Percentiles rank a stretch among this genome's conserved stretches.
Conservation (phyloP, 352 stramenopile species). For the Plasmopara muralis region DNA sequence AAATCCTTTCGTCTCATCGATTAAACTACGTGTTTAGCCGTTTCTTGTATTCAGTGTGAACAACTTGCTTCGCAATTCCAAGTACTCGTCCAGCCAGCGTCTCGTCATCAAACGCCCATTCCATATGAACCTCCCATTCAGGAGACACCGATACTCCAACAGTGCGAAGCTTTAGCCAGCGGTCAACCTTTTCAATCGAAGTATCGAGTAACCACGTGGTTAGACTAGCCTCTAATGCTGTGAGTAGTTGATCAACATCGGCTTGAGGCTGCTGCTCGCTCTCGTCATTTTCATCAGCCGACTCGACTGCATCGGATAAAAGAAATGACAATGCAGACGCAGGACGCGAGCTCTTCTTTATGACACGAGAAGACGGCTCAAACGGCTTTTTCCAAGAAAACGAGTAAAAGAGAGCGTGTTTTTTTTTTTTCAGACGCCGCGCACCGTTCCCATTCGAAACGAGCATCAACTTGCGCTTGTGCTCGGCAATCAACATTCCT, state of each 20-base stretch:
- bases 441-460: conserved; percentile 59
- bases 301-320: conserved; percentile 61
- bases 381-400: conserved; percentile 79
- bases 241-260: conserved; percentile 45
- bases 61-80: conserved; percentile 76
- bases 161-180: conserved; percentile 68
- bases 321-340: conserved; percentile 76
- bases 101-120: conserved; percentile 83
- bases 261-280: conserved; percentile 61
- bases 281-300: conserved; percentile 66
- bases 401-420: conserved; percentile 69
- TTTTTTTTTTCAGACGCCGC: conserved; percentile 80
- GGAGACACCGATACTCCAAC: conserved; percentile 58
- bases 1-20: conserved; percentile 4
- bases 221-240: conserved; percentile 35
- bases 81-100: conserved; percentile 72
- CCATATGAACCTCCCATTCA: conserved; percentile 77
- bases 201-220: conserved; percentile 62
- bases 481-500: conserved; percentile 68
- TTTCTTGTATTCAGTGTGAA: conserved; percentile 59
- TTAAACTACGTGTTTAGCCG: conserved; percentile 20
- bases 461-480: conserved; percentile 76
- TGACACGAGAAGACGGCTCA: conserved; percentile 48
- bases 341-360: conserved; percentile 65
- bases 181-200: conserved; percentile 50